Evolutionary conservation across 2,329 filamentous ascomycete species (phyloP).

Genomic region (Fusarium newnesense): DNA sequence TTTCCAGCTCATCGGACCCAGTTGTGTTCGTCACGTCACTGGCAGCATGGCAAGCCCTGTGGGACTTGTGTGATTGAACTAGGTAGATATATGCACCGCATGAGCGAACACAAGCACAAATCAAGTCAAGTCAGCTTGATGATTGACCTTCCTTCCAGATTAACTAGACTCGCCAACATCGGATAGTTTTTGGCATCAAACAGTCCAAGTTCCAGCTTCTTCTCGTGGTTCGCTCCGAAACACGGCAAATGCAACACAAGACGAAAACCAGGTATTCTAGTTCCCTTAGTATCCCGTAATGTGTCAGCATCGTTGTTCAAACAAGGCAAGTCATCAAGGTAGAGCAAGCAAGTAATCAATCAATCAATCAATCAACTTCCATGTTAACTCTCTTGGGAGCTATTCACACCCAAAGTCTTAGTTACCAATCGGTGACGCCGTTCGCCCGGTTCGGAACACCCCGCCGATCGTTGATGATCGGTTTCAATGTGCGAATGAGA

Average conservation of each 20-base stretch:
- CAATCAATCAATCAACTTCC: neutral
- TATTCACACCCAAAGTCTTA: conserved; percentile 11
- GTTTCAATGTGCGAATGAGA: conserved; percentile 13
- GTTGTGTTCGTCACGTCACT: conserved; percentile 1
- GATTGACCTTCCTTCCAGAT: neutral
- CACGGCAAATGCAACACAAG: neutral
- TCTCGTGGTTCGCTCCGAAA: neutral
- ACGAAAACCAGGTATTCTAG: neutral
- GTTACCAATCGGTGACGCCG: conserved; percentile 40
- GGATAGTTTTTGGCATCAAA: conserved; percentile 9
- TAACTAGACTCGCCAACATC: neutral
- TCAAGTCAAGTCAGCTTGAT: neutral
- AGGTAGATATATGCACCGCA: neutral
- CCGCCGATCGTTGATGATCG: conserved; percentile 37
- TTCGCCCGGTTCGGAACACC: conserved; percentile 31
- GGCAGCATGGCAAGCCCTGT: conserved; percentile 6
- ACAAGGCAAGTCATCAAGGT: conserved; percentile 22
- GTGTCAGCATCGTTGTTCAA: conserved; percentile 8
- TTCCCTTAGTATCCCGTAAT: neutral
- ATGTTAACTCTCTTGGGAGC: conserved; percentile 6
- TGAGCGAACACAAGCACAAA: neutral
- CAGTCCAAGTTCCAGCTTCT: neutral
- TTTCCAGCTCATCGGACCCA: neutral
- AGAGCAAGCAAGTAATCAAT: neutral
- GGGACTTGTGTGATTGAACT: neutral